Evolutionary conservation across 108 stramenopile genomes (phyloP).

Genomic region (Cylindrotheca closterium): DNA sequence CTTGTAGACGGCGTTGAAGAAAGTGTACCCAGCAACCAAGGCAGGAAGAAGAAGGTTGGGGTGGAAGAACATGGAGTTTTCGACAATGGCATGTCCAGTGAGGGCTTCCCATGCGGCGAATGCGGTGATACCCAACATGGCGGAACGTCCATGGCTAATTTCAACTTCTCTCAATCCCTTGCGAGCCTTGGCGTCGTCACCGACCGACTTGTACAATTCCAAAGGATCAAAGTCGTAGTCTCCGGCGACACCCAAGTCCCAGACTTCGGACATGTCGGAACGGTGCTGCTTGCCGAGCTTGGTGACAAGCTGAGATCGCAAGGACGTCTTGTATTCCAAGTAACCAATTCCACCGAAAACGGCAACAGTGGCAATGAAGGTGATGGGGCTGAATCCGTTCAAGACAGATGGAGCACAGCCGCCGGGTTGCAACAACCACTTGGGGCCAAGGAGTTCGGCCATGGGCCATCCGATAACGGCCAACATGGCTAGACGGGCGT

Average conservation of each 20-base stretch:
- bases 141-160: conserved; percentile 74
- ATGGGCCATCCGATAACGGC: conserved; percentile 81
- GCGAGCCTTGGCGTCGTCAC: conserved; percentile 69
- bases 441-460: conserved; percentile 65
- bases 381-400: conserved; percentile 74
- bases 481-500: conserved; percentile 80
- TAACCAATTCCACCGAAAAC: conserved; percentile 62
- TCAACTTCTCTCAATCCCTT: conserved; percentile 78
- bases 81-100: conserved; percentile 73
- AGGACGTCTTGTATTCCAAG: conserved; percentile 71
- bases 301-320: conserved; percentile 47
- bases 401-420: conserved; percentile 71
- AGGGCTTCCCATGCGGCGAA: conserved; percentile 74
- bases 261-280: conserved; percentile 65
- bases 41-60: conserved; percentile 68
- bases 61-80: conserved; percentile 78
- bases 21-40: conserved; percentile 53
- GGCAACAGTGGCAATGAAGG: conserved; percentile 51
- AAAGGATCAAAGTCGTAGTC: conserved; percentile 85
- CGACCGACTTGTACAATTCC: conserved; percentile 57
- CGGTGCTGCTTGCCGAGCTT: conserved; percentile 55
- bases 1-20: conserved; percentile 64
- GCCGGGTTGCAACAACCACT: conserved; percentile 59
- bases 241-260: conserved; percentile 82
- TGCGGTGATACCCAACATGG: conserved; percentile 79